Conservation (phyloP, 495 filamentous ascomycete genomes). For the Chlorociboria aeruginascens region DNA sequence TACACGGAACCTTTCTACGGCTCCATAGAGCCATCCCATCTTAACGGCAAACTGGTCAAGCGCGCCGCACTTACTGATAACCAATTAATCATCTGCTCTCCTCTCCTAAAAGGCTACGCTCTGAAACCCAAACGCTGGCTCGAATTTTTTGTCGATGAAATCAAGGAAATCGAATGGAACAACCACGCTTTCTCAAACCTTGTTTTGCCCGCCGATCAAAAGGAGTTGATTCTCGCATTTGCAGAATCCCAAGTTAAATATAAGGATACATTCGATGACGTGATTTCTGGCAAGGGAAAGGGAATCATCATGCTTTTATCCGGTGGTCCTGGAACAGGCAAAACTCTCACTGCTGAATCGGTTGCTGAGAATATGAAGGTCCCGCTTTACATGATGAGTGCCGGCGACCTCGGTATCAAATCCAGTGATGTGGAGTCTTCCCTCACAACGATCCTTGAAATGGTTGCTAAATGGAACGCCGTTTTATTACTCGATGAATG, state of each 20-base stretch:
- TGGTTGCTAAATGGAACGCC: constrained; percentile 30
- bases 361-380: constrained; percentile 22
- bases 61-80: constrained; percentile 7
- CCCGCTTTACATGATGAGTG: constrained; percentile 15
- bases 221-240: constrained; percentile 16
- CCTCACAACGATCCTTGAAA: constrained; percentile 30
- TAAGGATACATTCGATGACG: constrained; percentile 14
- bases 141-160: constrained; percentile 17
- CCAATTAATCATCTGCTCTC: constrained; percentile 4
- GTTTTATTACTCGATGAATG: constrained; percentile 32
- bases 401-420: constrained; percentile 10
- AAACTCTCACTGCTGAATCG: constrained; percentile 43
- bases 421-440: constrained; percentile 24
- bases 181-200: constrained; percentile 7
- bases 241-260: constrained; percentile 9
- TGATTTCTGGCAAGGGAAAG: constrained; percentile 16
- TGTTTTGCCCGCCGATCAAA: constrained; percentile 11
- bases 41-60: neutral
- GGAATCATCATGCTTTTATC: constrained; percentile 19
- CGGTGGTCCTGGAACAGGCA: constrained; percentile 44
- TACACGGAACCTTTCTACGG: too few relatives aligned
- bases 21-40: too few relatives aligned
- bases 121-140: constrained; percentile 18
- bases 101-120: constrained; percentile 7
- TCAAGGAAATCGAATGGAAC: constrained; percentile 24